Evolutionary conservation across 805 yeast genomes (phyloP).

Genomic region (Kregervanrija pseudodelftensis): DNA sequence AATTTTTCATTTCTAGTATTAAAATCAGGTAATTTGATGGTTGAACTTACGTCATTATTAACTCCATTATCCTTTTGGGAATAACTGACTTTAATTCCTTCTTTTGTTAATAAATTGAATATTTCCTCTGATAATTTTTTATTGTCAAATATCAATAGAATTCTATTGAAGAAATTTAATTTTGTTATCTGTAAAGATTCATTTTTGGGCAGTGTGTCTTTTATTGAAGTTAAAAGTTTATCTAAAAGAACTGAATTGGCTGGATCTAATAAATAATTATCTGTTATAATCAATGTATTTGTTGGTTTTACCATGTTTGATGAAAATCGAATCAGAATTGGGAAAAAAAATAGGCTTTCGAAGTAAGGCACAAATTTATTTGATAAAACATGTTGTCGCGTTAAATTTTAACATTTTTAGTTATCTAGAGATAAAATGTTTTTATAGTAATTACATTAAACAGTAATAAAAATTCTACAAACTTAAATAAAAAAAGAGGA

Average conservation of each 20-base stretch:
- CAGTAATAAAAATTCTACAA: background rate
- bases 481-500: background rate
- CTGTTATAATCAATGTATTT: conserved; percentile 26
- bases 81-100: conserved; percentile 17
- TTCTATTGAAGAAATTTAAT: conserved; percentile 22
- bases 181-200: background rate
- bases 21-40: no score
- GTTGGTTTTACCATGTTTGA: conserved; percentile 10
- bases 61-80: conserved; percentile 15
- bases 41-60: background rate
- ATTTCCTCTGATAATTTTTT: conserved; percentile 11
- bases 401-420: no score
- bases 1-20: conserved; percentile 4
- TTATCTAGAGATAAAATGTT: background rate
- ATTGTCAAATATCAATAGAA: conserved; percentile 21
- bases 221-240: conserved; percentile 13
- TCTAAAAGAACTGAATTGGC: conserved; percentile 13
- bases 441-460: background rate
- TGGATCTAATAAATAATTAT: conserved; percentile 13
- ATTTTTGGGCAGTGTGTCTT: conserved; percentile 8
- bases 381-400: no score
- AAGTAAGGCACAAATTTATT: no score
- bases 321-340: no score
- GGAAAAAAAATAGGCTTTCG: no score
- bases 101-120: conserved; percentile 10